Evolutionary conservation across 2,329 filamentous ascomycete species (phyloP).

Genomic region (Dothidotthia symphoricarpi): DNA sequence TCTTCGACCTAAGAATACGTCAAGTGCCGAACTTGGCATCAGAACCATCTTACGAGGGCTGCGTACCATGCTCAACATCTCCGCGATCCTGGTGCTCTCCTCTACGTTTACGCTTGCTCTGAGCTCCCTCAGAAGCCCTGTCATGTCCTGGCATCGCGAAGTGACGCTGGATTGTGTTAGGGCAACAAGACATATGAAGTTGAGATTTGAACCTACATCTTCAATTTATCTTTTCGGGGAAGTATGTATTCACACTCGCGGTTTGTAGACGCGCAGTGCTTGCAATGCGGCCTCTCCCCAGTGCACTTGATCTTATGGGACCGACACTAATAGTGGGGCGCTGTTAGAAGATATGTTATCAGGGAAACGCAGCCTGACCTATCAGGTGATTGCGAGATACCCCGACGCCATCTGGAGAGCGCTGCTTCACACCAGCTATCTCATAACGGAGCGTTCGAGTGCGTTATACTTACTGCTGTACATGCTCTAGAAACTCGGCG

Average conservation of each 20-base stretch:
- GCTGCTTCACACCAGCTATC: not conserved
- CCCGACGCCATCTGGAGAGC: too few relatives aligned
- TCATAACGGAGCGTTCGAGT: not conserved
- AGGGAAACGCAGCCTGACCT: not conserved
- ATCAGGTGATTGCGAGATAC: constrained; percentile 3
- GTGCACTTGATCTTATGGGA: constrained; percentile 45
- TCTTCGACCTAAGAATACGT: constrained; percentile 25
- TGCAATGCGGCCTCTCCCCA: constrained; percentile 39
- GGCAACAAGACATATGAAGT: not conserved
- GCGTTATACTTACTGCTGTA: constrained; percentile 23
- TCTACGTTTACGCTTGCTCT: constrained; percentile 18
- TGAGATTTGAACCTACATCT: constrained; percentile 24
- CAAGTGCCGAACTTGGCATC: constrained; percentile 1
- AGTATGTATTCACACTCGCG: constrained; percentile 42
- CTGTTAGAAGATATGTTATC: constrained; percentile 11
- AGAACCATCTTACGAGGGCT: not conserved
- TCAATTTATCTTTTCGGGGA: constrained; percentile 41
- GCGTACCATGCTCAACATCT: constrained; percentile 25
- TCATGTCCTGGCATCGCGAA: constrained; percentile 32
- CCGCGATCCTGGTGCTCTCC: constrained; percentile 21
- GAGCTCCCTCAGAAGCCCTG: constrained; percentile 19
- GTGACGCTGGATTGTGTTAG: constrained; percentile 28
- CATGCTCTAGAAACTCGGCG: constrained; percentile 30
- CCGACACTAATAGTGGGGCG: constrained; percentile 31
- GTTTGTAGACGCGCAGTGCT: constrained; percentile 36